phyloP scores from a whole-genome alignment of 2,329 filamentous ascomycete genomes.

The Xylariaceae sp. region DNA sequence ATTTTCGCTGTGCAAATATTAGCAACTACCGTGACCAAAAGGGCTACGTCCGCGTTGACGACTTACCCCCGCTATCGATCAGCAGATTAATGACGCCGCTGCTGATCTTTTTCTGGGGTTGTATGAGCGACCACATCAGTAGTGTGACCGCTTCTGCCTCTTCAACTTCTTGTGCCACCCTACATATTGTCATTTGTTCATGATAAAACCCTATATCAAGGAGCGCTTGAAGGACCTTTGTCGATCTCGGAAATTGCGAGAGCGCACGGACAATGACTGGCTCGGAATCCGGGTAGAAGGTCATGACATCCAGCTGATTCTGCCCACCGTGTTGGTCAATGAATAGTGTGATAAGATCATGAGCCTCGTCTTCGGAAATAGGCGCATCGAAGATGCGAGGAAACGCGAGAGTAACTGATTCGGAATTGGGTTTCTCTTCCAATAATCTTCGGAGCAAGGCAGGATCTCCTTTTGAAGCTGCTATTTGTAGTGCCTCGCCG shows the following conservation, averaged over 20 bases:
- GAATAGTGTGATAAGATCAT: slow-evolving; percentile 49
- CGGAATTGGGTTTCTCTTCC: slow-evolving; percentile 42
- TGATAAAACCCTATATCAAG: slow-evolving; percentile 57
- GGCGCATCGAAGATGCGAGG: slow-evolving; percentile 51
- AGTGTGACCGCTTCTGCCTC: slow-evolving; percentile 53
- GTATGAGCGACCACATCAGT: slow-evolving; percentile 57
- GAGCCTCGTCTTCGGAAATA: slow-evolving; percentile 43
- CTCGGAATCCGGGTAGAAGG: slow-evolving; percentile 35
- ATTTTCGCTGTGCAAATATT: slow-evolving; percentile 42
- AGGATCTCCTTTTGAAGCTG: slow-evolving; percentile 47
- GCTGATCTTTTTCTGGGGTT: slow-evolving; percentile 60
- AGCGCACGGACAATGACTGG: slow-evolving; percentile 51
- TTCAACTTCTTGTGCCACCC: slow-evolving; percentile 40
- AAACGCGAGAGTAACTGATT: slow-evolving; percentile 49
- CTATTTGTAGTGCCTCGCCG: slow-evolving; percentile 50
- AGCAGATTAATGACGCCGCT: slow-evolving; percentile 53
- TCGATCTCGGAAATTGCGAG: slow-evolving; percentile 50
- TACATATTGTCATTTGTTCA: slow-evolving; percentile 45
- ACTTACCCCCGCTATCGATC: slow-evolving; percentile 38
- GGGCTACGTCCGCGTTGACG: neutral
- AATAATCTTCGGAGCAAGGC: slow-evolving; percentile 48
- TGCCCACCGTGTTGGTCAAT: slow-evolving; percentile 44
- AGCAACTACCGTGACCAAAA: neutral
- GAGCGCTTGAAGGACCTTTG: slow-evolving; percentile 46
- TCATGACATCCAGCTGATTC: slow-evolving; percentile 47